Evolutionary conservation across 805 yeast genomes (phyloP).

Genomic region (Starmerella floricola): DNA sequence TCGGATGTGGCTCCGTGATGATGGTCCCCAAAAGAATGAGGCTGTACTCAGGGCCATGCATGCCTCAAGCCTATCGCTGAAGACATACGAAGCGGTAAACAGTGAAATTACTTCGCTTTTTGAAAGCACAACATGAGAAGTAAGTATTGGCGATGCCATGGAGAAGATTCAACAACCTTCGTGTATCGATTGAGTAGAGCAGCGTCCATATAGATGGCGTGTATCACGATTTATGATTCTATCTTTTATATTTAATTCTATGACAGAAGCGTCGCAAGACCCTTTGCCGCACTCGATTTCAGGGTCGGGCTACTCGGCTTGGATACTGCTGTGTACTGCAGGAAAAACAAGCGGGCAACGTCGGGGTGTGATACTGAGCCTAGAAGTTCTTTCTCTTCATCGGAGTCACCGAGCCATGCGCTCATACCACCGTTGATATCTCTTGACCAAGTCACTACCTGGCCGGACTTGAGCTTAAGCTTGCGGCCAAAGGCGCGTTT

Average conservation of each 20-base stretch:
- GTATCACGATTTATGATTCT: no score
- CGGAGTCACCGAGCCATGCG: conserved; percentile 30
- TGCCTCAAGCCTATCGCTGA: conserved; percentile 30
- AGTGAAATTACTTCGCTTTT: conserved; percentile 15
- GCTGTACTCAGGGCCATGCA: conserved; percentile 28
- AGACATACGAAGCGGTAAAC: conserved; percentile 26
- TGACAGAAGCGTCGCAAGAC: conserved; percentile 8
- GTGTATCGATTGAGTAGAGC: no score
- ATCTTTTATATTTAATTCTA: no score
- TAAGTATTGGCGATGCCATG: neutral
- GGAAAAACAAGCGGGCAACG: conserved; percentile 53
- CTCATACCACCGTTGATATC: conserved; percentile 37
- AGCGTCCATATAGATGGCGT: no score
- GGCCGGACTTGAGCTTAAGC: conserved; percentile 66
- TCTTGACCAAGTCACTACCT: conserved; percentile 49
- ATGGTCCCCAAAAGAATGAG: conserved; percentile 25
- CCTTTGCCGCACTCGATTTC: conserved; percentile 13
- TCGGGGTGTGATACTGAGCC: conserved; percentile 54
- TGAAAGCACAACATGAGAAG: no score
- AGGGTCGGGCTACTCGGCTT: conserved; percentile 53
- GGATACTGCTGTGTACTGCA: conserved; percentile 62
- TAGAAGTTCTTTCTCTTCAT: conserved; percentile 28
- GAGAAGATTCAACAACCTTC: neutral
- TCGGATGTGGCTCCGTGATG: conserved; percentile 26
- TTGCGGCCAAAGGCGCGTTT: conserved; percentile 49